A percentile compares a stretch with the other conserved stretches of the same genome.
phyloP scores from a whole-genome alignment of 2,329 filamentous ascomycete species.

The Penicillium brasilianum region DNA sequence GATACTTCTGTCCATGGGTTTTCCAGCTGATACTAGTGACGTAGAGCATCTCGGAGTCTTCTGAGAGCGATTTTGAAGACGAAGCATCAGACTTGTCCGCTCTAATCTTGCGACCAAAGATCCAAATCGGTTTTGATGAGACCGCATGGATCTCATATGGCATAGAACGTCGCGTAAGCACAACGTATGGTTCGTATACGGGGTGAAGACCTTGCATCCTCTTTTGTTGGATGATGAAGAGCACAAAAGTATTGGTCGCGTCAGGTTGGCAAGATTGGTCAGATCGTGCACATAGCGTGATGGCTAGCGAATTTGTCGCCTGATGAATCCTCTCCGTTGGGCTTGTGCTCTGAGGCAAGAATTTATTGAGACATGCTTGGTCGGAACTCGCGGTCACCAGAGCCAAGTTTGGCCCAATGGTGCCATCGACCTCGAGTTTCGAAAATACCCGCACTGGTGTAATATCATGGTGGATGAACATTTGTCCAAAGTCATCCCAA shows the following conservation, averaged over 20 bases:
- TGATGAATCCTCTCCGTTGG: background rate
- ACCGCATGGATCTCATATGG: background rate
- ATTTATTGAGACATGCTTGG: background rate
- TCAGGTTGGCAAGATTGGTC: constrained; percentile 31
- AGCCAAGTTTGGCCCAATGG: background rate
- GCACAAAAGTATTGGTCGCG: constrained; percentile 13
- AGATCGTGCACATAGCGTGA: background rate
- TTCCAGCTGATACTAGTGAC: background rate
- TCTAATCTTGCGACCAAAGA: background rate
- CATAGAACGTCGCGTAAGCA: background rate
- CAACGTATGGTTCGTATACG: background rate
- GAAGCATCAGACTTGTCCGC: background rate
- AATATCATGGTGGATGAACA: constrained; percentile 62
- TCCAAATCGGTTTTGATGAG: background rate
- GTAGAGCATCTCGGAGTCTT: background rate
- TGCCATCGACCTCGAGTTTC: background rate
- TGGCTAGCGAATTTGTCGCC: background rate
- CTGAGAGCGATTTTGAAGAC: background rate
- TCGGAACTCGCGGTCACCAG: background rate
- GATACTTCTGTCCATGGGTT: background rate
- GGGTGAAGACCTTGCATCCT: constrained; percentile 32
- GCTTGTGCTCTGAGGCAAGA: background rate
- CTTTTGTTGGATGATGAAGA: constrained; percentile 52
- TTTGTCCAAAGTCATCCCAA: constrained; percentile 56
- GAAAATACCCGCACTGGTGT: constrained; percentile 29